A percentile compares a stretch with the other conserved stretches of the same genome.
These are phyloP conservation scores for Dryas integrifolia DNA, from an alignment of 331 rosid species.

Conservation along the genomic window DNA sequence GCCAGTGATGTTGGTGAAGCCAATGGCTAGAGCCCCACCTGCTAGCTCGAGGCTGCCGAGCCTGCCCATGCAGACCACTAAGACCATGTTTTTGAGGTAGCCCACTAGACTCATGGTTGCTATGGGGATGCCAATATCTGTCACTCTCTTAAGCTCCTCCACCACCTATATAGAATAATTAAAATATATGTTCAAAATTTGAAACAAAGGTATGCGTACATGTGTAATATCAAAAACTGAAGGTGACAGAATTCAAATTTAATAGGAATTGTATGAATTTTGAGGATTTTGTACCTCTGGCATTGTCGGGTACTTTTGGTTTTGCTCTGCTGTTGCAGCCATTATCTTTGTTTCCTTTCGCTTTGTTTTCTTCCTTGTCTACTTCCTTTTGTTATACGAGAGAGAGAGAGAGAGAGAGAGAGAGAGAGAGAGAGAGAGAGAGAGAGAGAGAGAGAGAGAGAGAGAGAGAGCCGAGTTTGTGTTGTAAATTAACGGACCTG, in stretches of 20 bases:
- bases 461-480: background rate
- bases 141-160: constrained; percentile 65
- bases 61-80: constrained; percentile 89
- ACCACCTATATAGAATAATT: constrained; percentile 36
- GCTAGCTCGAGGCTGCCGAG: constrained; percentile 85
- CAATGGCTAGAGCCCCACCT: constrained; percentile 84
- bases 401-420: constrained; percentile 19
- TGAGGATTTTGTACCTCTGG: constrained; percentile 61
- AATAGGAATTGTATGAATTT: background rate
- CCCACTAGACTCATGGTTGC: constrained; percentile 61
- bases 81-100: constrained; percentile 74
- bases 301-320: constrained; percentile 70
- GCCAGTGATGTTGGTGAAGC: constrained; percentile 88
- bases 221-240: no score
- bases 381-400: constrained; percentile 13
- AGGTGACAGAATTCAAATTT: no score
- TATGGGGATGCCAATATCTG: constrained; percentile 67
- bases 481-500: constrained; percentile 20
- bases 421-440: constrained; percentile 7
- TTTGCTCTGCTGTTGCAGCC: constrained; percentile 46
- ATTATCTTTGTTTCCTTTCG: constrained; percentile 43
- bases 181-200: background rate
- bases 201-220: no score
- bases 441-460: constrained; percentile 12
- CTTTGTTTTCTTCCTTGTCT: constrained; percentile 26